phyloP scores from a whole-genome alignment of 1,284 basidiomycete genomes.

The Coniferiporia sulphurascens region DNA sequence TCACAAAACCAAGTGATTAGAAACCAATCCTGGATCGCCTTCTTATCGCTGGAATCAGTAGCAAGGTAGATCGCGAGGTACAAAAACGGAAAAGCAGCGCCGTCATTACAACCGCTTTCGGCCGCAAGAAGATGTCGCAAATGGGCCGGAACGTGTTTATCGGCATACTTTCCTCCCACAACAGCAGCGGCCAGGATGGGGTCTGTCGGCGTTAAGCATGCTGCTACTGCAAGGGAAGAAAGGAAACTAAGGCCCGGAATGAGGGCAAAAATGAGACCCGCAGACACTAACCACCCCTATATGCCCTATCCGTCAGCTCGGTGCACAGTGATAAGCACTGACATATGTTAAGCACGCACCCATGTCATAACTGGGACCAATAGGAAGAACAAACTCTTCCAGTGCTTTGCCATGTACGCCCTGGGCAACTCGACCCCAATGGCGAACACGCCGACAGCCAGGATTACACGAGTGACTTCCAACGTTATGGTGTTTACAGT shows the following conservation, averaged over 20 bases:
- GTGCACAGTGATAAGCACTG: conserved; percentile 9
- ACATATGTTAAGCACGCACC: conserved; percentile 41
- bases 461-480: conserved; percentile 93
- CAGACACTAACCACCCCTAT: conserved; percentile 89
- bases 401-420: conserved; percentile 88
- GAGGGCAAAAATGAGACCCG: conserved; percentile 83
- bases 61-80: conserved; percentile 91
- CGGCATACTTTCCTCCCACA: conserved; percentile 96
- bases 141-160: conserved; percentile 97
- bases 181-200: conserved; percentile 88
- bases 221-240: conserved; percentile 83
- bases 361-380: conserved; percentile 88
- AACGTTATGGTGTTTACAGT: conserved; percentile 70
- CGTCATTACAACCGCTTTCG: conserved; percentile 92
- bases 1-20: conserved; percentile 78
- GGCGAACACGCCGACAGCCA: conserved; percentile 97
- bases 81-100: conserved; percentile 94
- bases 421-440: conserved; percentile 96
- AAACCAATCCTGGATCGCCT: conserved; percentile 80
- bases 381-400: conserved; percentile 84
- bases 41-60: conserved; percentile 59
- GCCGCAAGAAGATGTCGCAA: conserved; percentile 87
- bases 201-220: conserved; percentile 95
- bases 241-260: conserved; percentile 86
- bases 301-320: conserved; percentile 6